phyloP scores from a whole-genome alignment of 139 green algal species.

The Tetradesmus obliquus region DNA sequence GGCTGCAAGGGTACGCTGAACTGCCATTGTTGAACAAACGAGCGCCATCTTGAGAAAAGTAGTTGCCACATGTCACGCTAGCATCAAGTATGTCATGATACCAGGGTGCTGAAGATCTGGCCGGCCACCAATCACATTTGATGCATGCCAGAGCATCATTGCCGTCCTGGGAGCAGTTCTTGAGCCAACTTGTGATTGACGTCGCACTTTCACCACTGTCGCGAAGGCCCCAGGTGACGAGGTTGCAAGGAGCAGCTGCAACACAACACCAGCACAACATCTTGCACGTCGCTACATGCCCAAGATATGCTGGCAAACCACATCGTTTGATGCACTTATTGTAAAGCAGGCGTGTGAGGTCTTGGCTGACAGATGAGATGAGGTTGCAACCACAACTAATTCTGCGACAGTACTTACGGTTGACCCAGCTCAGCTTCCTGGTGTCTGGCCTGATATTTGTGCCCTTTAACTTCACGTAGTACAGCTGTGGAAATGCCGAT shows the following conservation, averaged over 20 bases:
- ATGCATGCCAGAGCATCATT: neutral
- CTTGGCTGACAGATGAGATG: no score
- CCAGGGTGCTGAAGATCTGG: conserved; percentile 12
- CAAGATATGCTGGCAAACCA: no score
- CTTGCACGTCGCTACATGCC: no score
- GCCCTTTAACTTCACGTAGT: conserved; percentile 36
- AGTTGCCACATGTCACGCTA: neutral
- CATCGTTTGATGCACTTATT: neutral
- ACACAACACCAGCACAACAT: neutral
- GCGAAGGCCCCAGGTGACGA: neutral
- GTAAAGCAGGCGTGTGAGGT: no score
- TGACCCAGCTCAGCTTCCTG: neutral
- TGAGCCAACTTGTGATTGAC: neutral
- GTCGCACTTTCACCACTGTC: no score
- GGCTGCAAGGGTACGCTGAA: neutral
- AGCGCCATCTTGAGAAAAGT: neutral
- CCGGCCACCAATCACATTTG: conserved; percentile 30
- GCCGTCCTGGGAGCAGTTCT: neutral
- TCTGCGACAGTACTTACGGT: neutral
- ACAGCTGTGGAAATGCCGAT: conserved; percentile 1
- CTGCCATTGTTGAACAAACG: neutral
- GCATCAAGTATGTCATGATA: conserved; percentile 1
- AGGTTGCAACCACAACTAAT: neutral
- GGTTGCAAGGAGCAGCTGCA: neutral
- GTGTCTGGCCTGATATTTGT: neutral